Conservation (phyloP, 257 asterid genomes). For the Knoxia roxburghii region DNA sequence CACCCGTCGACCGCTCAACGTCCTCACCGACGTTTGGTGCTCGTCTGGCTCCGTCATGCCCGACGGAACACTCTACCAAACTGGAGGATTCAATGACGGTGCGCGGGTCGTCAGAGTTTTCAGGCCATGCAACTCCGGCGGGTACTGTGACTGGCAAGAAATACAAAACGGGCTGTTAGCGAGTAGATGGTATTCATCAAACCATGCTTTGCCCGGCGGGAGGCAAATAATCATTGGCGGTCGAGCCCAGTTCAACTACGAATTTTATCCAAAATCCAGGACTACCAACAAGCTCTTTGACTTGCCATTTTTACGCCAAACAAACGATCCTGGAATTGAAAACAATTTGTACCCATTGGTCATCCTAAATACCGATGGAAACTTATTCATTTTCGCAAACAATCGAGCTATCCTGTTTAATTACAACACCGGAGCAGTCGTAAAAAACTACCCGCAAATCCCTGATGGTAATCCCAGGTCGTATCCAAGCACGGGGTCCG, state of each 20-base stretch:
- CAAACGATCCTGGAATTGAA: slow-evolving; percentile 26
- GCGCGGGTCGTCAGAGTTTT: slow-evolving; percentile 32
- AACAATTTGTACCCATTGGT: slow-evolving; percentile 46
- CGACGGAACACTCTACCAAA: slow-evolving; percentile 35
- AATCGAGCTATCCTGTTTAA: slow-evolving; percentile 34
- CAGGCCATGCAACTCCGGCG: slow-evolving; percentile 23
- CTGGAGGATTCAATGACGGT: slow-evolving; percentile 45
- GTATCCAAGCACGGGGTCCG: slow-evolving; percentile 46
- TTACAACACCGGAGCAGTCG: slow-evolving; percentile 19
- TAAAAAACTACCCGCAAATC: slow-evolving; percentile 27
- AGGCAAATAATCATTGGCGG: slow-evolving; percentile 39
- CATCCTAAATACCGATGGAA: slow-evolving; percentile 38
- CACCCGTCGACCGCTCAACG: slow-evolving; percentile 37
- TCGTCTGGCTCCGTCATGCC: slow-evolving; percentile 41
- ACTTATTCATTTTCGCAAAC: slow-evolving; percentile 40
- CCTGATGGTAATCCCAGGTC: slow-evolving; percentile 39
- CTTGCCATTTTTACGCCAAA: slow-evolving; percentile 29
- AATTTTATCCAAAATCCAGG: slow-evolving; percentile 34
- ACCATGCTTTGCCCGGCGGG: slow-evolving; percentile 36
- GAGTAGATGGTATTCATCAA: slow-evolving; percentile 45
- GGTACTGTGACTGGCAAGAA: slow-evolving; percentile 36
- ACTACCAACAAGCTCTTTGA: slow-evolving; percentile 3
- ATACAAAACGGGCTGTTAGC: background rate
- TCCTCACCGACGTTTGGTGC: slow-evolving; percentile 47
- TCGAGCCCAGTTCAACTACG: slow-evolving; percentile 34